phyloP scores from a whole-genome alignment of 208 protist species.

The Trypanosoma avium region DNA sequence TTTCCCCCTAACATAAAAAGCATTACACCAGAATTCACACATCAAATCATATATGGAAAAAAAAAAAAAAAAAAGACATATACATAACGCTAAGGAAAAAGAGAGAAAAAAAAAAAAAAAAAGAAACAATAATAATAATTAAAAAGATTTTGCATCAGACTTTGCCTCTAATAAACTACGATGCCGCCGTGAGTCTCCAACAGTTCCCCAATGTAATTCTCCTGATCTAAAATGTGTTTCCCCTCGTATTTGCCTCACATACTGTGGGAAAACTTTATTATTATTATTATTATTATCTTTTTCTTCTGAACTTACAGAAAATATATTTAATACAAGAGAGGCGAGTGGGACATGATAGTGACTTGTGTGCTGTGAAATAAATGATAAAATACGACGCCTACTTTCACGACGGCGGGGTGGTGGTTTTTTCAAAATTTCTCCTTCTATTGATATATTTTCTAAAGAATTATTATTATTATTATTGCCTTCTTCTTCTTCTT shows the following conservation, averaged over 20 bases:
- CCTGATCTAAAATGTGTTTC: conserved; percentile 24
- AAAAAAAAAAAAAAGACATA: too few species aligned
- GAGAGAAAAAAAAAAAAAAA: too few species aligned
- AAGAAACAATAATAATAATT: too few species aligned
- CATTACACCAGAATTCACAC: too few species aligned
- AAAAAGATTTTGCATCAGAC: too few species aligned
- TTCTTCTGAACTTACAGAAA: conserved; percentile 7
- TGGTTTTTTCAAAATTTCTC: not conserved
- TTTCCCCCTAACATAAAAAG: too few species aligned
- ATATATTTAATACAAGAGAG: conserved; percentile 34
- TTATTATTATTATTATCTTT: not conserved
- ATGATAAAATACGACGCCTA: not conserved
- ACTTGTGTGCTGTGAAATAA: conserved; percentile 21
- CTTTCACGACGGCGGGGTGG: not conserved
- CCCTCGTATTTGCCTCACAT: conserved; percentile 5
- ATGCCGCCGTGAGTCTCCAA: conserved; percentile 34
- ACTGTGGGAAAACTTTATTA: not conserved
- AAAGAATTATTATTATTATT: too few species aligned
- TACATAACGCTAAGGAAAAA: too few species aligned
- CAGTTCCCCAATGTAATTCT: conserved; percentile 27
- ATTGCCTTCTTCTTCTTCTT: not conserved
- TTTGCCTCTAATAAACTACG: conserved; percentile 23
- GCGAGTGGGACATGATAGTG: conserved; percentile 23
- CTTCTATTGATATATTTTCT: too few species aligned
- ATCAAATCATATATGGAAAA: too few species aligned